Base-by-base conservation (phyloP, 2,329 filamentous ascomycete species). In the Hypomyces rosellus region DNA sequence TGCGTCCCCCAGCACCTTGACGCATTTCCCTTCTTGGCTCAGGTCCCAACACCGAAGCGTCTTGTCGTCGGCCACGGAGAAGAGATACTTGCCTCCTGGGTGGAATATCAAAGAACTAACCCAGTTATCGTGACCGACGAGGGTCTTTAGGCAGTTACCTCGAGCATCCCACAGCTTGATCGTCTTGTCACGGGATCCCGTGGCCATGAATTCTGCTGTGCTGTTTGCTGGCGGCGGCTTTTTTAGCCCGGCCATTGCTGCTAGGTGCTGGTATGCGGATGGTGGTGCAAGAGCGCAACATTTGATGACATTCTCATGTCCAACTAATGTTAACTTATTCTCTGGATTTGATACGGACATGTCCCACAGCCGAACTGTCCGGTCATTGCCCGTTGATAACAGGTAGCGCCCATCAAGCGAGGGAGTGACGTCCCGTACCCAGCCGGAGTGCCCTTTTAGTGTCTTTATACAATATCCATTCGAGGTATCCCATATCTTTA, bases 71-170 rank as follows among this genome's bases (percentile, higher is more conserved):
- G 86, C 80, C 15, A 88, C 89, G 5, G 86, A 91, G 7, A 97
- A 71, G 1, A 97, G 77, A 62, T 93, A 96, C 68, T 92, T 95
- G 38, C 92, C 92, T 8, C 89, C 88, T 0, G 92, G 92, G 61
- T 96, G 92, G 67, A 96, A 96, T 9, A 89, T 82, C 4, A 96
- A 69, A 1, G 80, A 86, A 22, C 89, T 83, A 5, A 97, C 83
- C 92, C 92, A 97, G 65, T 96, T 96, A 66, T 96, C 91, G 65
- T 96, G 92, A 2, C 92, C 92, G 1, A 83, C 72, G 2, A 97
- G 74, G 0, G 87, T 93, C 65, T 89, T 92, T 63, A 96, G 83
- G 55, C 89, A 81, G 13, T 85, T 89, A 30, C 92, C 92, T 47
- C 89, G 80, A 11, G 84, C 78, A 65, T 95, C 88, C 89, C 90